Evolutionary conservation across 192 early-diverging fungal genomes (phyloP), one percentile per base, ranked within the genome.

Genomic region (Backusella tuberculispora): DNA sequence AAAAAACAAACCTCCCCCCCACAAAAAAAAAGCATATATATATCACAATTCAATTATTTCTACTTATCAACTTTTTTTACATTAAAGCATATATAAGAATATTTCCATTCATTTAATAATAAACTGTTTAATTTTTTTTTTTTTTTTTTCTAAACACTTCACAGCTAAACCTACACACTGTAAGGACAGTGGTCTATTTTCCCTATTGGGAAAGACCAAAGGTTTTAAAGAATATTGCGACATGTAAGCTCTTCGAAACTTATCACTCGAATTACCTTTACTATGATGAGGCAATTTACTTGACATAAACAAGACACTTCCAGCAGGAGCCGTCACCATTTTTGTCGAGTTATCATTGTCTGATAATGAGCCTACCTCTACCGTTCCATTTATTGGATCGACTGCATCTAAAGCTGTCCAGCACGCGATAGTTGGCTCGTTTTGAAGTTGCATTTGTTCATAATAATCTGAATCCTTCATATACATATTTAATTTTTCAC

Each of bases 371-470:
- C 19, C 21, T 47, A 69, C 45, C 7, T 24, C 14, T 13, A 69
- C 42, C 26, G 68, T 69, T 47, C 68, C 68, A 29, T 69, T 69
- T 13, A 24, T 24, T 29, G 63, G 44, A 43, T 74, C 17, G 0
- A 83, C 77, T 43, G 71, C 60, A 63, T 83, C 81, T 34, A 83
- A 53, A 14, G 81, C 72, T 4, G 69, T 76, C 81, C 81, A 83
- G 38, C 81, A 83, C 1, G 81, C 81, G 13, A 83, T 56, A 10
- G 71, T 67, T 1, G 42, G 19, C 12, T 67, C 71, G 2, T 73
- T 42, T 46, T 53, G 76, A 9, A 63, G 26, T 9, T 34, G 0
- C 34, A 64, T 6, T 37, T 66, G 47, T 6, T 60, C 26, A 37
- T 72, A 68, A 66, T 83, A 83, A 24, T 79, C 77, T 0, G 74